A percentile compares a stretch with the other conserved stretches of the same genome.
These are phyloP conservation scores for Peniophora sp. DNA, from an alignment of 1,284 basidiomycete species.

Conservation along the genomic window DNA sequence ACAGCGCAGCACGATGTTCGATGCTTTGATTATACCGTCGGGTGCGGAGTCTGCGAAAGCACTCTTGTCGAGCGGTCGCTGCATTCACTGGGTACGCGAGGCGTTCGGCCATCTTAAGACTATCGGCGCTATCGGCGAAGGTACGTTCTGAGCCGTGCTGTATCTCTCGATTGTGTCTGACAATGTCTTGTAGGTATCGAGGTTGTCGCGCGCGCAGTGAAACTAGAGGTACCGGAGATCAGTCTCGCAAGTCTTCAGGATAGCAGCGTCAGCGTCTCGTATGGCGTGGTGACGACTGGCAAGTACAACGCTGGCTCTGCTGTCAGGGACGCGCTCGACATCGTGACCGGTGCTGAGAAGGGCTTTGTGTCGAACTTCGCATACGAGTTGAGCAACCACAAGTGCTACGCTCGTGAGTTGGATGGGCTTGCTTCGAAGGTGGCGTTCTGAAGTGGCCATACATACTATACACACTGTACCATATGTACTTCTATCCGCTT, in stretches of 20 bases:
- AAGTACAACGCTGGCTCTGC: slow-evolving; percentile 34
- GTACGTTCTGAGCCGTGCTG: slow-evolving; percentile 26
- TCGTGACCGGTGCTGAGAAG: slow-evolving; percentile 32
- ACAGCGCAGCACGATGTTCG: slow-evolving; percentile 73
- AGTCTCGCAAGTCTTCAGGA: slow-evolving; percentile 14
- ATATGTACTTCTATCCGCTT: not conserved
- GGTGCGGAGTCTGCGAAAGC: slow-evolving; percentile 47
- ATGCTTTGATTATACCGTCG: slow-evolving; percentile 68
- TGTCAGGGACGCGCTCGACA: slow-evolving; percentile 31
- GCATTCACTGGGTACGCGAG: slow-evolving; percentile 67
- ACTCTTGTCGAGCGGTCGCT: slow-evolving; percentile 47
- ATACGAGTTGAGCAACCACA: slow-evolving; percentile 54
- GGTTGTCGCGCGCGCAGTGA: not conserved
- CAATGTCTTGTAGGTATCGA: not conserved
- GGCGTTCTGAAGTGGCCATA: slow-evolving; percentile 40
- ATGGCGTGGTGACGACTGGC: slow-evolving; percentile 55
- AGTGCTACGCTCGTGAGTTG: slow-evolving; percentile 52
- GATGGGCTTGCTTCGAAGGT: slow-evolving; percentile 46
- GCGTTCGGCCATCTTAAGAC: slow-evolving; percentile 75
- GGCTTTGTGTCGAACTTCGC: slow-evolving; percentile 55
- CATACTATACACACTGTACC: not conserved
- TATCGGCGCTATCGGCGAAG: slow-evolving; percentile 68
- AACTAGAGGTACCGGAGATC: not conserved
- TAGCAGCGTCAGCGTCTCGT: slow-evolving; percentile 40
- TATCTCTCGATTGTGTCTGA: not conserved